Conservation (phyloP, 345 rosid genomes). For the Eucalyptus pauciflora region DNA sequence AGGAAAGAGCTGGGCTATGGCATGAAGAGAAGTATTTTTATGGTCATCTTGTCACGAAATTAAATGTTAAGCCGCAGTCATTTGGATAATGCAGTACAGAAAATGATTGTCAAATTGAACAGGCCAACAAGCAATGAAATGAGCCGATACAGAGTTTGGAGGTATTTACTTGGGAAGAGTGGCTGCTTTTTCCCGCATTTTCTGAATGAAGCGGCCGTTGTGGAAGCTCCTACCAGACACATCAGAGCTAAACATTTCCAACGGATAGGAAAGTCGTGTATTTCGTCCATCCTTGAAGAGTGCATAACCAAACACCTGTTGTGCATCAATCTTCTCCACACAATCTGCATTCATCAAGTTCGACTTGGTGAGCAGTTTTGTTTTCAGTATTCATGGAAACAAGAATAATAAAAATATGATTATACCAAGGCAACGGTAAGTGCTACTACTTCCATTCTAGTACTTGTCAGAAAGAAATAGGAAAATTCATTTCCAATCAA, state of each 20-base stretch:
- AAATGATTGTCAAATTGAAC: not conserved
- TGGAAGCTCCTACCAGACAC: not conserved
- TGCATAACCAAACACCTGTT: not conserved
- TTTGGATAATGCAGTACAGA: not conserved
- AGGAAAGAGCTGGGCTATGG: not conserved
- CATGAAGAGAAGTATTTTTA: not conserved
- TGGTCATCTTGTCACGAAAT: not conserved
- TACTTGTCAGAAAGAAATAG: not conserved
- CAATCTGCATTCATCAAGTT: not conserved
- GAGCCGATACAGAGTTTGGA: not conserved
- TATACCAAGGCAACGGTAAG: not conserved
- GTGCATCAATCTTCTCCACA: not conserved
- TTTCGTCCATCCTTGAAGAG: not conserved
- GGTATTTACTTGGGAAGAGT: not conserved
- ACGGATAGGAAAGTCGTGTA: not conserved
- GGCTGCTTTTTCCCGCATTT: not conserved
- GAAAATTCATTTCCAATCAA: not conserved
- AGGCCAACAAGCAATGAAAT: not conserved
- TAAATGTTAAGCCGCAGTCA: rapidly evolving
- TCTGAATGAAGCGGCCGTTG: not conserved
- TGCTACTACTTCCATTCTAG: not conserved
- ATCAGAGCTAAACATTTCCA: not conserved
- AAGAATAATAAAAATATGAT: not conserved
- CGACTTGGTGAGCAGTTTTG: not conserved
- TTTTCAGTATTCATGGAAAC: not conserved